Percentiles rank a stretch among this genome's conserved stretches.
phyloP scores from a whole-genome alignment of 148 eudicot species.

The Persicaria maculosa region DNA sequence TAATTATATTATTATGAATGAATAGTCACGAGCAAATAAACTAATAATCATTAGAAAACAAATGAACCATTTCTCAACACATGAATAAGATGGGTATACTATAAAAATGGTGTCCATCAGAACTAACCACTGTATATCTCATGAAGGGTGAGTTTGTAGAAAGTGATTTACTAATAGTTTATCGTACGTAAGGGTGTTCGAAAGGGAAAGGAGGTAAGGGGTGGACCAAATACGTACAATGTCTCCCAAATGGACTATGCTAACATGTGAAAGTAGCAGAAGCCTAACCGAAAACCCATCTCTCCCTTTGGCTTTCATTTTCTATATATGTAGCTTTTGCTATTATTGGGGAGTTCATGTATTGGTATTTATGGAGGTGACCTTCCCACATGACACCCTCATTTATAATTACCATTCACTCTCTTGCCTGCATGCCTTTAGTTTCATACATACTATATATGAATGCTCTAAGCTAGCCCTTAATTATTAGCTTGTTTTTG shows the following conservation, averaged over 20 bases:
- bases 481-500: too few relatives aligned
- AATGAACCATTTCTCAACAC: too few relatives aligned
- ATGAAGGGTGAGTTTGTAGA: too few relatives aligned
- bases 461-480: too few relatives aligned
- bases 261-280: neutral
- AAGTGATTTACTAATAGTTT: neutral
- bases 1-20: too few relatives aligned
- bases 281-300: neutral
- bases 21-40: too few relatives aligned
- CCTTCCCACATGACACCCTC: neutral
- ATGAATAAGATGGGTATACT: too few relatives aligned
- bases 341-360: conserved; percentile 2
- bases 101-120: too few relatives aligned
- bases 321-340: neutral
- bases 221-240: neutral
- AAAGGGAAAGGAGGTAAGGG: conserved; percentile 4
- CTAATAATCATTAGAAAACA: too few relatives aligned
- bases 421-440: too few relatives aligned
- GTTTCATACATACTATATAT: too few relatives aligned
- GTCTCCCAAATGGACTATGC: neutral
- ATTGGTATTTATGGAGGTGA: neutral
- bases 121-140: too few relatives aligned
- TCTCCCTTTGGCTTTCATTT: neutral
- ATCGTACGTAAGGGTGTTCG: neutral
- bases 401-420: neutral